Conservation (phyloP, 306 rosid genomes). For the Macrotyloma uniflorum region DNA sequence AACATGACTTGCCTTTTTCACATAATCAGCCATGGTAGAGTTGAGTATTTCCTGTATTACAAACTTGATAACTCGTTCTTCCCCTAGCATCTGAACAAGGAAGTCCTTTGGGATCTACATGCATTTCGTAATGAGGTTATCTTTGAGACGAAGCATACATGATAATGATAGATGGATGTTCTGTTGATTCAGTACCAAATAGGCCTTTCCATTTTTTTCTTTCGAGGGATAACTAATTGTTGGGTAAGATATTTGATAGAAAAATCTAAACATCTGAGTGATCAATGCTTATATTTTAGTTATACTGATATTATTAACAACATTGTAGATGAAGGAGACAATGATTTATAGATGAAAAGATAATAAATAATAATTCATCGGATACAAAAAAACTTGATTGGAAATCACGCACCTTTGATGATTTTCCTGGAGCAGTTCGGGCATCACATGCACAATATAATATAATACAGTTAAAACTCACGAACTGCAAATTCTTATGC, state of each 20-base stretch:
- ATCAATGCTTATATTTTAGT: constrained; percentile 1
- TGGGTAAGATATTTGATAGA: constrained; percentile 17
- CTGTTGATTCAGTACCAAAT: constrained; percentile 4
- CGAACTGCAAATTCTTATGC: constrained; percentile 34
- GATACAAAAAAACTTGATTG: neutral
- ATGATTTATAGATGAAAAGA: neutral
- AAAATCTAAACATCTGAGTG: neutral
- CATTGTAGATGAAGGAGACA: neutral
- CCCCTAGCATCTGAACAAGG: constrained; percentile 72
- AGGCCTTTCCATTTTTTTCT: neutral
- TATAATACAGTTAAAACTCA: constrained; percentile 48
- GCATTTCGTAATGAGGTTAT: constrained; percentile 35
- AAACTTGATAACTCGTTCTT: constrained; percentile 75
- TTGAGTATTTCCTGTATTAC: constrained; percentile 81
- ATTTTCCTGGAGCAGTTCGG: constrained; percentile 68
- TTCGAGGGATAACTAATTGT: neutral
- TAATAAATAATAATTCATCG: constrained; percentile 9
- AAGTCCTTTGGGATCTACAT: constrained; percentile 76
- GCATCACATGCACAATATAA: constrained; percentile 46
- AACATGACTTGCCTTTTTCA: constrained; percentile 55
- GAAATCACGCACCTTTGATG: constrained; percentile 67
- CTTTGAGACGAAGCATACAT: constrained; percentile 29
- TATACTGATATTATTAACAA: neutral
- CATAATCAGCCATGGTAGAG: constrained; percentile 75
- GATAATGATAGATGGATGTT: constrained; percentile 11